Percentiles rank a stretch among this genome's conserved stretches.
These are phyloP conservation scores for Populus hybrid DNA, from an alignment of 441 rosid genomes.

Conservation along the genomic window DNA sequence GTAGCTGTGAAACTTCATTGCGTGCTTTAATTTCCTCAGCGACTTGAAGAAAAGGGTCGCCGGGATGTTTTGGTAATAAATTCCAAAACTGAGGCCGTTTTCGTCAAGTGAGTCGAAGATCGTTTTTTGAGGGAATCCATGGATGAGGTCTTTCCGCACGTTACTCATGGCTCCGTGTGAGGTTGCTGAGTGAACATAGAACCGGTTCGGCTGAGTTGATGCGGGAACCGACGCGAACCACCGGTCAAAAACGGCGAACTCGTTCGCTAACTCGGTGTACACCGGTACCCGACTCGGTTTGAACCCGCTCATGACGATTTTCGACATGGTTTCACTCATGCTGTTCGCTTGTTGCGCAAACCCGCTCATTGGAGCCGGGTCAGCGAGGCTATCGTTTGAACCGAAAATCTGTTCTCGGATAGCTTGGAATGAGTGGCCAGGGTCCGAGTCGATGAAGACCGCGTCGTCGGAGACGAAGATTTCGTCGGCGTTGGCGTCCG, in stretches of 20 bases:
- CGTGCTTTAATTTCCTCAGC: slow-evolving; percentile 64
- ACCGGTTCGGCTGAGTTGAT: slow-evolving; percentile 95
- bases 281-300: slow-evolving; percentile 60
- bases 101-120: slow-evolving; percentile 88
- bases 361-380: slow-evolving; percentile 81
- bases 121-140: slow-evolving; percentile 86
- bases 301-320: slow-evolving; percentile 87
- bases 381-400: slow-evolving; percentile 41
- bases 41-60: slow-evolving; percentile 77
- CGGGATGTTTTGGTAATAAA: slow-evolving; percentile 92
- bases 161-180: slow-evolving; percentile 87
- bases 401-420: slow-evolving; percentile 94
- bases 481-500: slow-evolving; percentile 52
- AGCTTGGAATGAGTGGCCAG: slow-evolving; percentile 95
- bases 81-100: slow-evolving; percentile 71
- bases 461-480: slow-evolving; percentile 75
- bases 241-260: slow-evolving; percentile 82
- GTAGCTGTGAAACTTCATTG: slow-evolving; percentile 61
- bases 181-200: slow-evolving; percentile 94
- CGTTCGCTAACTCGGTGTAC: slow-evolving; percentile 72
- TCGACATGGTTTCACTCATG: slow-evolving; percentile 57
- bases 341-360: slow-evolving; percentile 79
- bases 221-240: slow-evolving; percentile 98
- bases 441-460: slow-evolving; percentile 79
- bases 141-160: slow-evolving; percentile 73